phyloP scores from a whole-genome alignment of 345 rosid genomes.

The Corymbia maculata region DNA sequence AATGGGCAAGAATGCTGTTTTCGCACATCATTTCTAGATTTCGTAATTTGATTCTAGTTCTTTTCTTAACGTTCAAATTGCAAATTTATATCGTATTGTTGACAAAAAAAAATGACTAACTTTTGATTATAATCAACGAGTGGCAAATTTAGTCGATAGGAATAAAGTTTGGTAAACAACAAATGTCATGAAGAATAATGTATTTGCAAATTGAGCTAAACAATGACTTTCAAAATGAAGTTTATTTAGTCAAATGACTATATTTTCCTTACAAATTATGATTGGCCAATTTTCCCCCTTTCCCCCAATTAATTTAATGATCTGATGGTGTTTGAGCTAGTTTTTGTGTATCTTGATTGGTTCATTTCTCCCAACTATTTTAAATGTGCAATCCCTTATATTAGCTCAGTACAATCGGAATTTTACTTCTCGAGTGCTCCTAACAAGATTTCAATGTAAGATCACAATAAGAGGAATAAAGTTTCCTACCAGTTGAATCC shows the following conservation, averaged over 20 bases:
- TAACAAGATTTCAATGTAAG: not conserved
- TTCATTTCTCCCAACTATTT: not conserved
- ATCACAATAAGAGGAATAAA: not conserved
- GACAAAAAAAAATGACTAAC: not conserved
- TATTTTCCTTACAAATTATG: not conserved
- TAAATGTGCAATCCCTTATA: not conserved
- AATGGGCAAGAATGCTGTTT: not conserved
- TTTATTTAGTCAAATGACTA: not conserved
- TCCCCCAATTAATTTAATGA: not conserved
- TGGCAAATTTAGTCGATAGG: not conserved
- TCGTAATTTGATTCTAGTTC: not conserved
- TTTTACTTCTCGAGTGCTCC: not conserved
- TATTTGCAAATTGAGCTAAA: not conserved
- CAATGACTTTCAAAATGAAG: not conserved
- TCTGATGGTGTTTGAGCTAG: not conserved
- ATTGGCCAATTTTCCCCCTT: not conserved
- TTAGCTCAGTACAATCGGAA: accelerated
- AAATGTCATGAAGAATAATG: not conserved
- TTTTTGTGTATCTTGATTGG: not conserved
- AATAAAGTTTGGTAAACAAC: not conserved
- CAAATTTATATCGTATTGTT: not conserved
- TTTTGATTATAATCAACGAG: not conserved
- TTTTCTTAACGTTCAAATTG: not conserved
- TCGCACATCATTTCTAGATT: not conserved
- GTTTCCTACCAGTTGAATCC: not conserved